phyloP scores from a whole-genome alignment of 768 basidiomycete genomes.

The Erythrobasidium yunnanense region DNA sequence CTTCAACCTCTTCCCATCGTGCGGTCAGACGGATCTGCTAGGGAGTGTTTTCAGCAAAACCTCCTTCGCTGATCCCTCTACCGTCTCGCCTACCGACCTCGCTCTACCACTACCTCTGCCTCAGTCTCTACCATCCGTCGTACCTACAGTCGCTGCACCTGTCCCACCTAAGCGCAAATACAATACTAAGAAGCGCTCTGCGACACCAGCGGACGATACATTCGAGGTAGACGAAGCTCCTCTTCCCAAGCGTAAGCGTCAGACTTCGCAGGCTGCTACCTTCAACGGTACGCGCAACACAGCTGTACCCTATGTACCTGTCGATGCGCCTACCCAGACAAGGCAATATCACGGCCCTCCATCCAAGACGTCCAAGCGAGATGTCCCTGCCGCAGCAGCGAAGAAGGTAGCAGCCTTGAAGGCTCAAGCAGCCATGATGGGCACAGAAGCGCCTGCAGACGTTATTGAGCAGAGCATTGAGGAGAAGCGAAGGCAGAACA shows the following conservation, averaged over 20 bases:
- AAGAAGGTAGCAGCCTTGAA: slow-evolving; percentile 32
- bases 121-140: neutral
- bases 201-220: neutral
- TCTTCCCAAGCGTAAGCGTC: neutral
- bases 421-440: slow-evolving; percentile 3
- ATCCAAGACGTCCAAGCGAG: slow-evolving; percentile 31
- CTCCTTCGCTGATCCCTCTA: neutral
- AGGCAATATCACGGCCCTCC: slow-evolving; percentile 6
- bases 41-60: neutral
- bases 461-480: slow-evolving; percentile 51
- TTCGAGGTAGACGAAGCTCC: neutral
- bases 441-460: neutral
- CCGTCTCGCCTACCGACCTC: slow-evolving; percentile 19
- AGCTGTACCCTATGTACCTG: slow-evolving; percentile 29
- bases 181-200: neutral
- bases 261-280: neutral
- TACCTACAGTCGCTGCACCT: neutral
- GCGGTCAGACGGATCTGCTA: neutral
- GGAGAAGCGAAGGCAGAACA: slow-evolving; percentile 70
- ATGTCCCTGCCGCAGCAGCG: slow-evolving; percentile 34
- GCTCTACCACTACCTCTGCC: neutral
- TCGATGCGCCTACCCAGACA: slow-evolving; percentile 36
- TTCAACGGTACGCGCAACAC: slow-evolving; percentile 37
- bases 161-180: neutral
- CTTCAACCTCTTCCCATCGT: slow-evolving; percentile 6